Evolutionary conservation across 148 eudicot species (phyloP), one percentile per base, ranked within the genome.

Genomic region (Bassia scoparia): DNA sequence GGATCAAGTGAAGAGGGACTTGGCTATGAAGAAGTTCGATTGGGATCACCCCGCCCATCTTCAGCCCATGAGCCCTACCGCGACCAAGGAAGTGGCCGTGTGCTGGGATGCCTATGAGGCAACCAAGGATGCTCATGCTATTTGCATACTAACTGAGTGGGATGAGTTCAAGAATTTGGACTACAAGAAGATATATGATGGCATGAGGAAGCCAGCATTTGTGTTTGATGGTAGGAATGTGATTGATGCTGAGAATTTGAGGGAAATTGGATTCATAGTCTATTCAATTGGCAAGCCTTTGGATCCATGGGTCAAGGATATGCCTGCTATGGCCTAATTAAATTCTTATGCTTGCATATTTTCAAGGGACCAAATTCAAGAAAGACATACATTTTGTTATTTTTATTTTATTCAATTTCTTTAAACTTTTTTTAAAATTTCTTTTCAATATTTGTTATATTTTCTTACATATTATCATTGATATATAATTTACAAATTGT

Each of bases 281-380:
- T 85, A 87, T 79, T 85, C 88, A 0, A 87, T 87, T 61, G 88
- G 90, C 34, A 87, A 87, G 80, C 88, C 90, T n/a, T 68, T 87
- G 81, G 88, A 87, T 85, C 72, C 88, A 24, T 87, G 90, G 90
- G 84, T 85, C 72, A 87, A 84, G 81, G 89, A 84, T 65, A 77
- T 84, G 87, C 89, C 89, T 61, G 85, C 89, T 61, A 80, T 84
- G 68, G 87, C 82, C 18, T 86, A 79, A n/a, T 11, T 18, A 7
- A 30, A 29, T 60, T 60, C n/a, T n/a, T n/a, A n/a, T 15, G 38
- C n/a, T 27, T 59, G 63, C 63, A 29, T 27, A 33, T 23, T 24
- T 18, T 21, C 43, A 29, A 17, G 35, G 27, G 16, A 1, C 48
- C 18, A 15, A 31, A 62, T 11, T 46, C 18, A 17, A 10, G 30